These are phyloP conservation scores for Colletotrichum echinochloae DNA, from an alignment of 2,329 filamentous ascomycete species.

Conservation along the genomic window DNA sequence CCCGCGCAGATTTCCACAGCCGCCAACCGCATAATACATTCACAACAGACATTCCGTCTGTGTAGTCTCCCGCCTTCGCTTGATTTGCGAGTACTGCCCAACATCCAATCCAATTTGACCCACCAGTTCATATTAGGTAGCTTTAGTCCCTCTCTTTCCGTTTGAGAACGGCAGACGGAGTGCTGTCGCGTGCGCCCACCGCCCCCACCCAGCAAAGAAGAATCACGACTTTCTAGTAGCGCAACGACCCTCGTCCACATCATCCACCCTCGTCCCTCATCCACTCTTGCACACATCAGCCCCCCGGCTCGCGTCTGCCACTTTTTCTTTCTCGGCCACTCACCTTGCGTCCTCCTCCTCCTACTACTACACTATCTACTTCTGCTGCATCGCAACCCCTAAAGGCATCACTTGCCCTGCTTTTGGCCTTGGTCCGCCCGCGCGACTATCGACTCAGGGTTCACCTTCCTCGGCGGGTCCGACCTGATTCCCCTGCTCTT, in stretches of 20 bases:
- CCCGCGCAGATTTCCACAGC: slow-evolving; percentile 21
- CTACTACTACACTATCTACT: slow-evolving; percentile 23
- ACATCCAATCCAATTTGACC: slow-evolving; percentile 8
- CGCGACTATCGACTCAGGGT: slow-evolving; percentile 11
- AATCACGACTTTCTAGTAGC: slow-evolving; percentile 33
- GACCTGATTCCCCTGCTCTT: neutral
- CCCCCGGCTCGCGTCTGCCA: slow-evolving; percentile 27
- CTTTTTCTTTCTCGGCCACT: slow-evolving; percentile 30
- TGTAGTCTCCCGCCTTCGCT: neutral
- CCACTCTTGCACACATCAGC: slow-evolving; percentile 20
- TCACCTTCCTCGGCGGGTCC: slow-evolving; percentile 25
- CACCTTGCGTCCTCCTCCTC: slow-evolving; percentile 3
- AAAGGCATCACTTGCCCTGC: slow-evolving; percentile 8
- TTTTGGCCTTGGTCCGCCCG: neutral
- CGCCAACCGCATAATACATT: slow-evolving; percentile 16
- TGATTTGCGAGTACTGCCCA: slow-evolving; percentile 19
- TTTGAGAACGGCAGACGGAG: slow-evolving; percentile 25
- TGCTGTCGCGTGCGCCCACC: slow-evolving; percentile 27
- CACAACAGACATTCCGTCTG: slow-evolving; percentile 11
- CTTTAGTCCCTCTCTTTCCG: slow-evolving; percentile 9
- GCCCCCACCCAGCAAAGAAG: slow-evolving; percentile 32
- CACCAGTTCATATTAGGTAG: slow-evolving; percentile 7
- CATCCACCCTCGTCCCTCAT: slow-evolving; percentile 34
- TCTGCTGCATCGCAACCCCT: slow-evolving; percentile 21
- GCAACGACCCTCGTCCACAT: slow-evolving; percentile 30